phyloP scores from a whole-genome alignment of 208 protist genomes.

The Leishmania amazonensis region DNA sequence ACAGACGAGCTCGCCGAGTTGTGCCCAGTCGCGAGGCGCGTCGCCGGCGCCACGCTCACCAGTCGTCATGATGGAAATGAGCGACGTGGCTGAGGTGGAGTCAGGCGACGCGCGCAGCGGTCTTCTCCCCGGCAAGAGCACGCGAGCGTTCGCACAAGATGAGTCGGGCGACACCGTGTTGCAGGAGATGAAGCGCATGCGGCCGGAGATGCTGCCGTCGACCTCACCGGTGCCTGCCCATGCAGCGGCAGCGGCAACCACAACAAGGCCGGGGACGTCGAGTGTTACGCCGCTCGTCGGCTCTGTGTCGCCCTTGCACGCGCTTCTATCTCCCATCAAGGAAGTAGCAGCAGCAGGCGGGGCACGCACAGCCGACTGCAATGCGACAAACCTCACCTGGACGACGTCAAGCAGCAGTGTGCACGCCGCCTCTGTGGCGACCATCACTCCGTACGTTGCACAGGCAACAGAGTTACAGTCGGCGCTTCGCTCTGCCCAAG shows the following conservation, averaged over 20 bases:
- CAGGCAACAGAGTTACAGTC: background rate
- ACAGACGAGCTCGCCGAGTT: background rate
- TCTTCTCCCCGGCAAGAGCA: background rate
- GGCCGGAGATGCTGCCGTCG: slow-evolving; percentile 6
- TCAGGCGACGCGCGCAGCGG: background rate
- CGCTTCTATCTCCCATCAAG: slow-evolving; percentile 7
- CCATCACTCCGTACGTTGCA: slow-evolving; percentile 8
- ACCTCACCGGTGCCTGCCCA: background rate
- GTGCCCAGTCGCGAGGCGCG: background rate
- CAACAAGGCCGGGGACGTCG: background rate
- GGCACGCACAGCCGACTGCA: background rate
- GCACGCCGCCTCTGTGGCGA: background rate
- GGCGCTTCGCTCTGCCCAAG: slow-evolving; percentile 4
- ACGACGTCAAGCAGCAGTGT: background rate
- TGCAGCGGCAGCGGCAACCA: background rate
- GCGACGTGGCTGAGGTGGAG: too few relatives aligned
- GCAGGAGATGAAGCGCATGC: slow-evolving; percentile 13
- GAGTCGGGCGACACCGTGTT: background rate
- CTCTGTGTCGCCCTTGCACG: slow-evolving; percentile 19
- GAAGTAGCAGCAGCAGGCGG: background rate
- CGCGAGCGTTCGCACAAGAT: background rate
- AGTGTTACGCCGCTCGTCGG: background rate
- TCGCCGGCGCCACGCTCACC: background rate
- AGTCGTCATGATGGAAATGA: background rate
- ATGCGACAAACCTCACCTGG: background rate